Conservation (phyloP, 441 rosid genomes). For the Omphalea diandra region DNA sequence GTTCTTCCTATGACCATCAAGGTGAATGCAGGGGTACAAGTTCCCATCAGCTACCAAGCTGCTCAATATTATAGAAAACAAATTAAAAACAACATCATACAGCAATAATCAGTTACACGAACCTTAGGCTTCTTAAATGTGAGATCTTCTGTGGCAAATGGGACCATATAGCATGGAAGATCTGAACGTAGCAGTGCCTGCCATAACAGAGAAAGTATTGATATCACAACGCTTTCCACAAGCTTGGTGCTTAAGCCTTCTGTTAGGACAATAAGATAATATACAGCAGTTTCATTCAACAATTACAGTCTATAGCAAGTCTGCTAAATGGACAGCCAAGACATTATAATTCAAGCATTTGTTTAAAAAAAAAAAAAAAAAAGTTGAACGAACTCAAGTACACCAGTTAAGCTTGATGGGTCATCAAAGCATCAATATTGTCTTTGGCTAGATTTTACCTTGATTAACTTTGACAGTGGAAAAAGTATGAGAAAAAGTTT, state of each 20-base stretch:
- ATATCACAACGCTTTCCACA: not conserved
- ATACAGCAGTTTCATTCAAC: too few species aligned
- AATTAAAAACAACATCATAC: not conserved
- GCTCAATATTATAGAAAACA: not conserved
- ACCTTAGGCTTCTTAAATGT: conserved; percentile 82
- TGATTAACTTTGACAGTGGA: too few species aligned
- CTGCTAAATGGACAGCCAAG: too few species aligned
- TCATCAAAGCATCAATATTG: too few species aligned
- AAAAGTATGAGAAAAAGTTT: too few species aligned
- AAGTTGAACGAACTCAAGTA: too few species aligned
- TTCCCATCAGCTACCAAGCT: not conserved
- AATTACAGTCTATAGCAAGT: too few species aligned
- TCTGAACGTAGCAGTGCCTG: conserved; percentile 86
- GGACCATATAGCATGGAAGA: conserved; percentile 88
- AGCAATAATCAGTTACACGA: conserved; percentile 27
- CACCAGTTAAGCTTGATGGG: too few species aligned
- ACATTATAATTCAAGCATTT: too few species aligned
- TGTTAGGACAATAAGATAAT: not conserved
- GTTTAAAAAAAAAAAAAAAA: too few species aligned
- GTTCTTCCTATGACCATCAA: not conserved
- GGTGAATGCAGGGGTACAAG: not conserved
- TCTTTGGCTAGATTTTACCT: too few species aligned
- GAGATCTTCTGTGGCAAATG: conserved; percentile 68
- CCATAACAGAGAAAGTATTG: conserved; percentile 13
- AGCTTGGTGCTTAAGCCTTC: not conserved